A percentile compares a stretch with the other conserved stretches of the same genome.
phyloP scores from a whole-genome alignment of 345 rosid species.

The Hibiscus syriacus region DNA sequence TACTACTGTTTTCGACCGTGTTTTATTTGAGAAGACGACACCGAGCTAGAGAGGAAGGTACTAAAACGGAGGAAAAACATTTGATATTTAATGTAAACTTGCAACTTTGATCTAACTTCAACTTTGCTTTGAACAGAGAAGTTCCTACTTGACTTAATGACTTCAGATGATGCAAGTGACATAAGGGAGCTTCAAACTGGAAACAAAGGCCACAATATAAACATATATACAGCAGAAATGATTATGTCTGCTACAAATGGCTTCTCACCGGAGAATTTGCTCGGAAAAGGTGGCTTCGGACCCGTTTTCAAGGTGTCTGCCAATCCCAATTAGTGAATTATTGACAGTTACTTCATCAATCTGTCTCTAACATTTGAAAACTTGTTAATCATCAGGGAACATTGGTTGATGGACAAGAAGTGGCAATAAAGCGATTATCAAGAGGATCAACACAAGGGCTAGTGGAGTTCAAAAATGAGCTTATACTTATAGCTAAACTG shows the following conservation, averaged over 20 bases:
- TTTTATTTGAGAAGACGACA: too few species aligned
- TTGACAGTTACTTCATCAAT: too few species aligned
- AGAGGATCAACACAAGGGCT: slow-evolving; percentile 1
- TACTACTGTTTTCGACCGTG: too few species aligned
- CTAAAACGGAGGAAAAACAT: too few species aligned
- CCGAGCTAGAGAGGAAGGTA: too few species aligned
- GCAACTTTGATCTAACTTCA: too few species aligned
- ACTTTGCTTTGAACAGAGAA: background rate
- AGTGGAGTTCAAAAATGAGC: slow-evolving; percentile 2
- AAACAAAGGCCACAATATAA: background rate
- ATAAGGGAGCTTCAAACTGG: background rate
- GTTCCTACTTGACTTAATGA: background rate
- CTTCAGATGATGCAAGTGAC: background rate
- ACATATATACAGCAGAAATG: background rate
- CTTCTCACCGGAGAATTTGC: background rate
- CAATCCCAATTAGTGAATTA: too few species aligned
- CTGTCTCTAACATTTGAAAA: background rate
- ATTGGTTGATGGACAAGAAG: background rate
- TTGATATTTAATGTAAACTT: too few species aligned
- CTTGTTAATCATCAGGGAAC: background rate
- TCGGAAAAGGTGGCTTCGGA: slow-evolving; percentile 1
- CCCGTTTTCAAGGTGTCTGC: slow-evolving; percentile 1
- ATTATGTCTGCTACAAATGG: background rate
- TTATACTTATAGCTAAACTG: background rate
- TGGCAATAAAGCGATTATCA: slow-evolving; percentile 7